A percentile compares a stretch with the other conserved stretches of the same genome.
Conservation (phyloP, 805 yeast genomes). For the fission yeast (Schizosaccharomyces pombe) region ASM294v3 CU329670.1:3678501-3679000, state of each 20-base stretch:
- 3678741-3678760: not conserved
- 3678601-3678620: slow-evolving; percentile 1
- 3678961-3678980: not conserved
- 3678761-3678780: not conserved
- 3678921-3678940: not conserved
- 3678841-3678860: not conserved
- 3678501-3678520: not conserved
- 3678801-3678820: not conserved
- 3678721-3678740: not conserved
- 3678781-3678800: not conserved
- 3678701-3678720: not conserved
- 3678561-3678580: not conserved
- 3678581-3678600: not conserved
- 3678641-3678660: not conserved
- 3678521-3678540: not conserved
- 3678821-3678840: not conserved
- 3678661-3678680: not conserved
- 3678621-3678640: not conserved
- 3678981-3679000: slow-evolving; percentile 14
- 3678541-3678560: not conserved
- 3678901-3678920: not conserved
- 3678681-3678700: not conserved
- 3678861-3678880: not conserved
- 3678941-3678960: not conserved
- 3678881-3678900: not conserved